These are phyloP conservation scores for Linnemannia exigua DNA, from an alignment of 192 early-diverging fungal species.

Conservation along the genomic window DNA sequence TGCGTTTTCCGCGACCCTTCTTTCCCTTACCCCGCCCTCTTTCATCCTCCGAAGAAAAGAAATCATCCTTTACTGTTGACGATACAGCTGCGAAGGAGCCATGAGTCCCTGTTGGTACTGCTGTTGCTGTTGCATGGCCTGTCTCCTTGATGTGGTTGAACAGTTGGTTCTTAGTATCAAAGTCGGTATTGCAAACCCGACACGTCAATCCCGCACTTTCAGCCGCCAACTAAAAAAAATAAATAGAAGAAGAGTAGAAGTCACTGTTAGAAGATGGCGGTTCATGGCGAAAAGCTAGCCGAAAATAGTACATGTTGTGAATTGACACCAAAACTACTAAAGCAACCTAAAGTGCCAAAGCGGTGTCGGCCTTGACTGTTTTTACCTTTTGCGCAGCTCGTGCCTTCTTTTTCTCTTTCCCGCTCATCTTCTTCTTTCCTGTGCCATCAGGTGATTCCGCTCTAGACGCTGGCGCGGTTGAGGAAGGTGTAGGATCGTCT, in stretches of 20 bases:
- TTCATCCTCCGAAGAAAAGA: constrained; percentile 47
- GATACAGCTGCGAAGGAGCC: not conserved
- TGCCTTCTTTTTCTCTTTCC: constrained; percentile 56
- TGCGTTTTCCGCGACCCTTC: constrained; percentile 55
- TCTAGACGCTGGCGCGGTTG: constrained; percentile 57
- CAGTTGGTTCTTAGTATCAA: constrained; percentile 84
- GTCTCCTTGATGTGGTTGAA: constrained; percentile 91
- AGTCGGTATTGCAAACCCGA: constrained; percentile 83
- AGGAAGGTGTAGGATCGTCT: constrained; percentile 58
- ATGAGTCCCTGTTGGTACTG: not conserved
- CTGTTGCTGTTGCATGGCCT: constrained; percentile 82
- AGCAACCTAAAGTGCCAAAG: not conserved
- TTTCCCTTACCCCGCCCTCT: constrained; percentile 45
- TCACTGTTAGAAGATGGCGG: not conserved
- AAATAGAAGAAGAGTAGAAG: not conserved
- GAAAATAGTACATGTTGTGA: not conserved
- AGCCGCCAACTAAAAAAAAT: constrained; percentile 60
- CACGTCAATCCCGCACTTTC: constrained; percentile 63
- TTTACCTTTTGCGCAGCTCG: constrained; percentile 59
- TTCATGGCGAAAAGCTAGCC: not conserved
- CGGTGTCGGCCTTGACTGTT: not conserved
- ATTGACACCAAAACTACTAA: not conserved
- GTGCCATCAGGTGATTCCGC: constrained; percentile 42
- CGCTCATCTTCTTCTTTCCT: constrained; percentile 46
- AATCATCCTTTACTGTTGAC: not conserved